These are phyloP conservation scores for Juncus inflexus DNA, from an alignment of 176 grass and related monocot genomes.

Conservation along the genomic window DNA sequence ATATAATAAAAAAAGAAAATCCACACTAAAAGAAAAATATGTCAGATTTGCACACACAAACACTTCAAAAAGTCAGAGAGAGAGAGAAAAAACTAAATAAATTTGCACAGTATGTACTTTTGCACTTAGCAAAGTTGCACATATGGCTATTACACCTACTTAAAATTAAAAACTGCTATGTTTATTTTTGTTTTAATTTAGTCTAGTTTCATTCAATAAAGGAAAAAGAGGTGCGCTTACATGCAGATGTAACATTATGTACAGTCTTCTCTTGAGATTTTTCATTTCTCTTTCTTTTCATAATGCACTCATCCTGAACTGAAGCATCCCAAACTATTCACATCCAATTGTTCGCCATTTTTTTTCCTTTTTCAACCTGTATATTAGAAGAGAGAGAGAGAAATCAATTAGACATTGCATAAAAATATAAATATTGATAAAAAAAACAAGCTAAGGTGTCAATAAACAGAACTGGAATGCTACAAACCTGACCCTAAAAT, in stretches of 20 bases:
- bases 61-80: neutral
- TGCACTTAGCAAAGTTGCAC: neutral
- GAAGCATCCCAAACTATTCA: neutral
- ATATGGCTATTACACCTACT: slow-evolving; percentile 5
- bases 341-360: neutral
- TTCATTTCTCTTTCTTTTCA: slow-evolving; percentile 17
- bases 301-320: slow-evolving; percentile 3
- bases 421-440: neutral
- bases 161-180: slow-evolving; percentile 3
- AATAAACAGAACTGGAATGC: no score
- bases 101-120: slow-evolving; percentile 8
- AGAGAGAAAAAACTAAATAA: slow-evolving; percentile 21
- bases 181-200: slow-evolving; percentile 17
- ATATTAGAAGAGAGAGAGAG: neutral
- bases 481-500: neutral
- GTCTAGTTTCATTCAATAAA: slow-evolving; percentile 21
- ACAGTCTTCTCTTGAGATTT: slow-evolving; percentile 12
- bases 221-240: slow-evolving; percentile 22
- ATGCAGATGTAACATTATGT: slow-evolving; percentile 18
- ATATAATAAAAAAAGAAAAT: no score
- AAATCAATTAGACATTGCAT: neutral
- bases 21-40: no score
- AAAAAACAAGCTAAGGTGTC: slow-evolving; percentile 7
- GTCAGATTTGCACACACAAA: no score
- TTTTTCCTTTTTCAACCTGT: slow-evolving; percentile 3